phyloP scores from a whole-genome alignment of 495 filamentous ascomycete genomes.

The Eremomyces bilateralis region DNA sequence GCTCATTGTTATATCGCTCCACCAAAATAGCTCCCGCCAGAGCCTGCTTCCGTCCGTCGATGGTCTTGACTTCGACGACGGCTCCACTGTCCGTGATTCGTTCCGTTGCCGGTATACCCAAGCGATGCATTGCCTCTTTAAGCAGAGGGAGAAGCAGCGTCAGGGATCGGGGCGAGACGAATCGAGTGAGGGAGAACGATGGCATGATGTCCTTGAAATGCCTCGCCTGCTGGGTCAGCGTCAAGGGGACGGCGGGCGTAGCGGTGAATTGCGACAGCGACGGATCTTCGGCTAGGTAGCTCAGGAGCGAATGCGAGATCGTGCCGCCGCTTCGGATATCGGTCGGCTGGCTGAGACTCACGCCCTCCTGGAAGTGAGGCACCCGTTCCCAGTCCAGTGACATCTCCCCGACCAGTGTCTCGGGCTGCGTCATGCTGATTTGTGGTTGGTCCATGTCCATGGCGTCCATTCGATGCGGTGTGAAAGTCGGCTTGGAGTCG shows the following conservation, averaged over 20 bases:
- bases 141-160: conserved; percentile 59
- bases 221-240: conserved; percentile 65
- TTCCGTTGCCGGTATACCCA: conserved; percentile 56
- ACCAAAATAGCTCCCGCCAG: conserved; percentile 70
- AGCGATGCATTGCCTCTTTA: conserved; percentile 55
- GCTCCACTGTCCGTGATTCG: conserved; percentile 15
- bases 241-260: conserved; percentile 57
- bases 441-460: conserved; percentile 22
- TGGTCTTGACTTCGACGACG: conserved; percentile 33
- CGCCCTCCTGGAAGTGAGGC: conserved; percentile 22
- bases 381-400: conserved; percentile 53
- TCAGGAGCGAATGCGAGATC: conserved; percentile 23
- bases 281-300: conserved; percentile 64
- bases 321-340: conserved; percentile 14
- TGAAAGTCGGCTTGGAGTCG: conserved; percentile 31
- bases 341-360: conserved; percentile 26
- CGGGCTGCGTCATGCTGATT: conserved; percentile 59
- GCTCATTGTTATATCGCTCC: conserved; percentile 37
- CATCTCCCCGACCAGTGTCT: conserved; percentile 42
- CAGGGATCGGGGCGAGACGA: conserved; percentile 70
- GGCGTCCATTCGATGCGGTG: conserved; percentile 28
- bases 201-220: conserved; percentile 77
- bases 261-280: conserved; percentile 81
- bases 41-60: conserved; percentile 58
- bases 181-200: conserved; percentile 62